These are phyloP conservation scores for Breviolum minutum DNA, from an alignment of 73 alveolate species.

Conservation along the genomic window DNA sequence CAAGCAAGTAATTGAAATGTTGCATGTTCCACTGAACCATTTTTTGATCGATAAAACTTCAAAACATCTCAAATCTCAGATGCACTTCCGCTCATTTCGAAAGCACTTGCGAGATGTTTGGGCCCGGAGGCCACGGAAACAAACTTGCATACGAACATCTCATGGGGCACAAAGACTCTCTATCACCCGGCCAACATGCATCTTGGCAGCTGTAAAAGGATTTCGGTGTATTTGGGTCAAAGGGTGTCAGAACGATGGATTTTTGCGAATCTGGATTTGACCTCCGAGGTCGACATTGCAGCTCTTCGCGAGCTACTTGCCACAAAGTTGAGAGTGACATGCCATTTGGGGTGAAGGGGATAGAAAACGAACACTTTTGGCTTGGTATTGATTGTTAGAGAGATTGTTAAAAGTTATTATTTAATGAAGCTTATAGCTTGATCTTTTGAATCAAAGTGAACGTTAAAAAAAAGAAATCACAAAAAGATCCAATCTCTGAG, in stretches of 20 bases:
- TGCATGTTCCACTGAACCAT: neutral
- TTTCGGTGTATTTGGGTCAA: neutral
- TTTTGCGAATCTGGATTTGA: neutral
- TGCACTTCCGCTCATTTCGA: no score
- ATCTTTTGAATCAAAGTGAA: neutral
- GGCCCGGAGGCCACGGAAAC: conserved; percentile 21
- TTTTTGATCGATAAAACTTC: neutral
- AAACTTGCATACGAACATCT: conserved; percentile 52
- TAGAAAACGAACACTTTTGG: no score
- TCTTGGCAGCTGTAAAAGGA: neutral
- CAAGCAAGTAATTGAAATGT: neutral
- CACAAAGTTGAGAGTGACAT: neutral
- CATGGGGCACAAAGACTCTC: conserved; percentile 64
- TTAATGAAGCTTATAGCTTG: no score
- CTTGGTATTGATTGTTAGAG: no score
- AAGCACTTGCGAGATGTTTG: neutral
- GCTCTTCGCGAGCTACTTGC: conserved; percentile 45
- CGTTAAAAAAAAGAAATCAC: neutral
- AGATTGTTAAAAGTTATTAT: neutral
- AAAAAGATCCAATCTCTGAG: neutral
- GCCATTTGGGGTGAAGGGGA: no score
- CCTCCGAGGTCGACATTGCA: conserved; percentile 60
- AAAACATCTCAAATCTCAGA: neutral
- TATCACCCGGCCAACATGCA: conserved; percentile 13
- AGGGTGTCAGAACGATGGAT: neutral